These are phyloP conservation scores for Bruguiera parviflora DNA, from an alignment of 345 rosid genomes.

Conservation along the genomic window DNA sequence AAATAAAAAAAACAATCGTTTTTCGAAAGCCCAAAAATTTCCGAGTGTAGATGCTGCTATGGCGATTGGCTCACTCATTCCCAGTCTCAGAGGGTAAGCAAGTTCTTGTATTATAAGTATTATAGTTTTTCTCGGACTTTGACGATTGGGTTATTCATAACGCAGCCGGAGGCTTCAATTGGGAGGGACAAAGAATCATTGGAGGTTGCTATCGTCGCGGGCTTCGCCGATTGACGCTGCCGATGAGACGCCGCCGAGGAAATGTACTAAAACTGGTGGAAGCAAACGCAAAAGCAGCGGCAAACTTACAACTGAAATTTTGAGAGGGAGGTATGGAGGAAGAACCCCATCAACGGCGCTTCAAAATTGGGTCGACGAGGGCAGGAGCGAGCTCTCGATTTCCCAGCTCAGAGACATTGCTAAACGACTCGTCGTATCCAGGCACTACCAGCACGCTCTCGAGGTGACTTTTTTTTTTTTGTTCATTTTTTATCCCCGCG, in stretches of 20 bases:
- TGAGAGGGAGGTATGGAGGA: constrained; percentile 31
- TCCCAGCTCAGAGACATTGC: constrained; percentile 45
- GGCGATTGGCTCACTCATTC: constrained; percentile 28
- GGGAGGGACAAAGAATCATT: background rate
- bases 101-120: background rate
- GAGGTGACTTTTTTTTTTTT: constrained; percentile 32
- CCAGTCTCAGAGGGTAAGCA: constrained; percentile 11
- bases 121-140: background rate
- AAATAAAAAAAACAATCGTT: background rate
- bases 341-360: constrained; percentile 31
- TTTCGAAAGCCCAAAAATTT: no score
- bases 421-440: constrained; percentile 30
- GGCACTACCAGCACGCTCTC: constrained; percentile 46
- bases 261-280: no score
- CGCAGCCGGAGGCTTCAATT: constrained; percentile 1
- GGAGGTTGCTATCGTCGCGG: constrained; percentile 30
- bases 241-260: background rate
- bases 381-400: constrained; percentile 31
- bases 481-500: background rate
- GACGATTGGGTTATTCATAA: background rate
- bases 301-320: constrained; percentile 29
- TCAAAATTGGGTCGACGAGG: constrained; percentile 27
- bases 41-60: background rate
- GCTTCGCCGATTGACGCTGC: constrained; percentile 9
- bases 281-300: background rate